Base-by-base conservation (phyloP, 2,329 filamentous ascomycete genomes). In the Penicillium capsulatum region DNA sequence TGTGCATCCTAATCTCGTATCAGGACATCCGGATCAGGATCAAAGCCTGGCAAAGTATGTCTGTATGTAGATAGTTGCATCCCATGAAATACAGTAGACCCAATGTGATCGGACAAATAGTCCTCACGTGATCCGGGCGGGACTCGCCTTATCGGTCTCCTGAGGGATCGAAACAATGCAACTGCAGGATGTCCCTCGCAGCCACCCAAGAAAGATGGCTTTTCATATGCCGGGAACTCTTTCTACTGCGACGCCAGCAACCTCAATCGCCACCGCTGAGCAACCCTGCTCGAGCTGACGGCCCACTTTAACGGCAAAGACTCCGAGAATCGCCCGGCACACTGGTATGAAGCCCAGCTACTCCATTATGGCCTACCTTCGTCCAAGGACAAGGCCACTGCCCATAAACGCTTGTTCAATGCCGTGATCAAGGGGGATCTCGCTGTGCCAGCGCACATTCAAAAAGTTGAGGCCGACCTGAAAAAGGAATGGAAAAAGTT, bases 321-420 rank as follows among this genome's bases (percentile, higher is more conserved):
- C 26, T 11, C 26, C 6, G 5, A 6, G 26, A 28, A 28, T 28
- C 11, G 26, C 11, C 71, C 77, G 1, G 77, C 69, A 1, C 76
- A 81, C 47, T 83, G 74, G 74, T 83, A 79, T 42, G 72, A 79
- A 45, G 77, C 79, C 0, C 78, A 83, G 46, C 68, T 82, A 8
- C 60, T 79, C 3, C 80, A 83, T 59, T 83, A 82, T 60, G 79
- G 76, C 1, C 65, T 83, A 0, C 66, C 65, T 5, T 68, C 71
- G 0, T 77, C 75, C 13, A 79, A 77, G 51, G 69, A 70, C 31
- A 82, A 82, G 60, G 71, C 75, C 15, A 70, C 72, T 0, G 78
- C 79, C 7, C 76, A 78, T 40, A 73, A 79, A 64, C 65, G 79
- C 2, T 61, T 84, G 11, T 68, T 75, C n/a, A 73, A 79, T 46